Evolutionary conservation across 2,329 filamentous ascomycete species (phyloP), one percentile per base, ranked within the genome.

Genomic region (Paraphaeosphaeria minitans): DNA sequence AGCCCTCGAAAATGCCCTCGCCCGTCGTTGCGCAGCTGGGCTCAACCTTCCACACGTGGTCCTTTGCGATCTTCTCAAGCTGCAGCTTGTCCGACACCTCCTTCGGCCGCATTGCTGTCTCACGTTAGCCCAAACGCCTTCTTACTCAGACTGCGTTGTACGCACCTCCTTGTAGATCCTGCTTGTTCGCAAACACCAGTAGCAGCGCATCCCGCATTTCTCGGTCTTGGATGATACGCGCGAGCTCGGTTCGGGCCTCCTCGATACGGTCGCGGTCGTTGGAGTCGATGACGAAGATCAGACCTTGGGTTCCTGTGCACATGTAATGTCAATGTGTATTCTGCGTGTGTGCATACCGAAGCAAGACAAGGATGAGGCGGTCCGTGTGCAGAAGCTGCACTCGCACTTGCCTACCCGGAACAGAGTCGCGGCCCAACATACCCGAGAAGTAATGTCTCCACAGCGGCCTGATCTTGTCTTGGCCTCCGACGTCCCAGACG

Each of bases 391-490:
- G 49, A 35, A 42, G 46, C 51, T 49, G 59, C 62, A 56, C 60
- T 58, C 67, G 63, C 63, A 51, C 52, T 66, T 65, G 69, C 73
- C 70, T 76, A 76, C 71, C 70, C 66, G 67, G 63, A 63, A 67
- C 63, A 54, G 59, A 60, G 35, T 61, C 62, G 31, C 58, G 60
- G 24, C 63, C 66, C 62, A 70, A 72, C 71, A 73, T 96, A 77
- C 80, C 80, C 83, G 96, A 93, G 89, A 98, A 99, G 86, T 99
- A 99, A 83, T 98, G 95, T 85, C 95, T 93, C 95, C 95, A 99
- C 77, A 99, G 86, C 78, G 95, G 95, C 81, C 95, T 89, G 80
- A 99, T 99, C 91, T 98, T 98, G 89, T 99, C 95, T 86, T 99
- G 95, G 81, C 95, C 95, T 86, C 95, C 95, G 77, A 99, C 95